These are phyloP conservation scores for Backusella psychrophila DNA, from an alignment of 192 early-diverging fungal species.

Conservation along the genomic window DNA sequence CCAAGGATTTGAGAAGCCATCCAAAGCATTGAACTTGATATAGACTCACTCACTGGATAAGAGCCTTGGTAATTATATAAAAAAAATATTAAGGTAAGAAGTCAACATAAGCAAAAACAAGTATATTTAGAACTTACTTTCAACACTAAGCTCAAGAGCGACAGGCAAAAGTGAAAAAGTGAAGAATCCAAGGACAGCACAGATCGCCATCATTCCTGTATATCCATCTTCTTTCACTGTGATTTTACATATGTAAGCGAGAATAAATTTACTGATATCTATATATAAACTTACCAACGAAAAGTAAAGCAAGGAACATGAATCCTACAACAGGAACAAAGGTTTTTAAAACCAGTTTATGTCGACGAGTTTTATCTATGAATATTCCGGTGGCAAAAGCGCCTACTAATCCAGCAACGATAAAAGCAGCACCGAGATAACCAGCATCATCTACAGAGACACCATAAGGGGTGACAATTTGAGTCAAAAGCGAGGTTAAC, in stretches of 20 bases:
- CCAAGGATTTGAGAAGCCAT: conserved; percentile 28
- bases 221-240: conserved; percentile 39
- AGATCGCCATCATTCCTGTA: conserved; percentile 17
- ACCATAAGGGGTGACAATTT: conserved; percentile 45
- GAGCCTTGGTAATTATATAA: conserved; percentile 17
- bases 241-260: background rate
- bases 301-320: conserved; percentile 42
- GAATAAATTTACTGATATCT: background rate
- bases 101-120: background rate
- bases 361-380: conserved; percentile 54
- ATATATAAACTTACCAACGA: conserved; percentile 34
- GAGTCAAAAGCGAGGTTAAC: conserved; percentile 42
- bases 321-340: conserved; percentile 44
- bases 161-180: conserved; percentile 33
- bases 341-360: conserved; percentile 41
- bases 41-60: conserved; percentile 31
- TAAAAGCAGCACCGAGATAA: conserved; percentile 54
- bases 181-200: conserved; percentile 29
- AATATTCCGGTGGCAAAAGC: conserved; percentile 46
- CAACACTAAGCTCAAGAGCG: conserved; percentile 34
- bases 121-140: conserved; percentile 22
- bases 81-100: background rate
- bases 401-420: conserved; percentile 56
- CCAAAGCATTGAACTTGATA: conserved; percentile 33
- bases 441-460: conserved; percentile 46